Conservation (phyloP, 805 yeast genomes). For the Sugiyamaella smithiae region DNA sequence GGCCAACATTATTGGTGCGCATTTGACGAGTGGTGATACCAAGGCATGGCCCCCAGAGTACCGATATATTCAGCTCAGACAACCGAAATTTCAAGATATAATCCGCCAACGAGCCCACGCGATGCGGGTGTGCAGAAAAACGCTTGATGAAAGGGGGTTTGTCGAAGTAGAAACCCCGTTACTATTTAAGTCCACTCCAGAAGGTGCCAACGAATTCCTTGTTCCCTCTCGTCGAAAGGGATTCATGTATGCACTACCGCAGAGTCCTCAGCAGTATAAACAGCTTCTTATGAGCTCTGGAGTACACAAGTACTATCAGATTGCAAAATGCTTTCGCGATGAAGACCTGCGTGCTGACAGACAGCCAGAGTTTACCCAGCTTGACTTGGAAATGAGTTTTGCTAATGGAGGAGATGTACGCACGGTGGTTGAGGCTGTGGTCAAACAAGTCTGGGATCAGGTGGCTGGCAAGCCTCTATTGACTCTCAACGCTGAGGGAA, state of each 20-base stretch:
- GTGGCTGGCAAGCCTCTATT: conserved; percentile 38
- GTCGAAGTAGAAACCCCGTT: conserved; percentile 90
- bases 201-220: conserved; percentile 93
- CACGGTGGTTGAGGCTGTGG: conserved; percentile 54
- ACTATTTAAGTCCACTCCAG: conserved; percentile 93
- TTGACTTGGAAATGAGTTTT: conserved; percentile 94
- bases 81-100: conserved; percentile 29
- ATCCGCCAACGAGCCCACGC: conserved; percentile 36
- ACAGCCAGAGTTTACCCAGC: conserved; percentile 96
- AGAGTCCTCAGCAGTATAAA: conserved; percentile 96
- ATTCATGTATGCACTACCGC: conserved; percentile 86
- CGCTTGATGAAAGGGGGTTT: conserved; percentile 47
- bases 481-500: conserved; percentile 28
- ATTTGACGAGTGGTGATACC: conserved; percentile 58
- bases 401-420: conserved; percentile 67
- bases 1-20: conserved; percentile 63
- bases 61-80: conserved; percentile 77
- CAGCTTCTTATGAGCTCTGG: conserved; percentile 95
- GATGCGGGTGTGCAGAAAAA: conserved; percentile 36
- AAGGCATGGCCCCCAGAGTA: conserved; percentile 72
- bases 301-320: conserved; percentile 76
- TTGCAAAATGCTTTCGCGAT: conserved; percentile 93
- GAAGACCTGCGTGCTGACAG: conserved; percentile 93
- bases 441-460: conserved; percentile 48
- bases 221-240: conserved; percentile 76